Conservation (phyloP, 2,329 filamentous ascomycete species). For the Penicillium freii region DNA sequence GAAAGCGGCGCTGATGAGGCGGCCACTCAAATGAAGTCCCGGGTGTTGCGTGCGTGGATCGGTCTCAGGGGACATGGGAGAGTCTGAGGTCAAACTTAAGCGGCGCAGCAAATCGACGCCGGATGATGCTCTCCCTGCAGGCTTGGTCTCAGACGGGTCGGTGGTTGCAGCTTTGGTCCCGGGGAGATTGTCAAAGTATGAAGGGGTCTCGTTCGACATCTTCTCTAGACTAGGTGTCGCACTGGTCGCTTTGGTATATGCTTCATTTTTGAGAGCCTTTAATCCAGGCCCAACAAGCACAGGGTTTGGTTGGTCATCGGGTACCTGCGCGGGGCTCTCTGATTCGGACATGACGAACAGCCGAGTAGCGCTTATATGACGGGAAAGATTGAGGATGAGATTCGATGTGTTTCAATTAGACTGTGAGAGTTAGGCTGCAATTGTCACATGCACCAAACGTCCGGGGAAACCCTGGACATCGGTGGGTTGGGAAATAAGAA, state of each 20-base stretch:
- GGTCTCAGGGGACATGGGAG: constrained; percentile 45
- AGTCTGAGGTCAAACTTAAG: constrained; percentile 47
- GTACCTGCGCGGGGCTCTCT: constrained; percentile 24
- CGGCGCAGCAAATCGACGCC: constrained; percentile 54
- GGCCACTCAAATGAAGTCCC: constrained; percentile 58
- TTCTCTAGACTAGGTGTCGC: constrained; percentile 28
- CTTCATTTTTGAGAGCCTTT: constrained; percentile 26
- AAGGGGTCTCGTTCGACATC: constrained; percentile 24
- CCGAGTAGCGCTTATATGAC: background rate
- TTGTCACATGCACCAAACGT: constrained; percentile 16
- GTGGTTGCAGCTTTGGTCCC: constrained; percentile 22
- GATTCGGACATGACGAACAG: constrained; percentile 26
- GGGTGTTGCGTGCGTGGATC: constrained; percentile 58
- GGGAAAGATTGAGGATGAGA: constrained; percentile 2
- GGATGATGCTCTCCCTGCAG: constrained; percentile 45
- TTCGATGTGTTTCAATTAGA: constrained; percentile 4
- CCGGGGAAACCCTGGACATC: constrained; percentile 4
- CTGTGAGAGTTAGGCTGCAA: constrained; percentile 11
- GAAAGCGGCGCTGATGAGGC: constrained; percentile 63
- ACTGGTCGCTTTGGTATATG: constrained; percentile 30
- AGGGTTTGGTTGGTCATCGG: constrained; percentile 32
- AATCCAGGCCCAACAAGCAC: constrained; percentile 31
- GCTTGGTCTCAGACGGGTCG: constrained; percentile 14
- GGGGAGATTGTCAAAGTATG: constrained; percentile 31
- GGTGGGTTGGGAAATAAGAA: constrained; percentile 8